Conservation (phyloP, 805 yeast genomes). For the Monosporozyma siamensis region DNA sequence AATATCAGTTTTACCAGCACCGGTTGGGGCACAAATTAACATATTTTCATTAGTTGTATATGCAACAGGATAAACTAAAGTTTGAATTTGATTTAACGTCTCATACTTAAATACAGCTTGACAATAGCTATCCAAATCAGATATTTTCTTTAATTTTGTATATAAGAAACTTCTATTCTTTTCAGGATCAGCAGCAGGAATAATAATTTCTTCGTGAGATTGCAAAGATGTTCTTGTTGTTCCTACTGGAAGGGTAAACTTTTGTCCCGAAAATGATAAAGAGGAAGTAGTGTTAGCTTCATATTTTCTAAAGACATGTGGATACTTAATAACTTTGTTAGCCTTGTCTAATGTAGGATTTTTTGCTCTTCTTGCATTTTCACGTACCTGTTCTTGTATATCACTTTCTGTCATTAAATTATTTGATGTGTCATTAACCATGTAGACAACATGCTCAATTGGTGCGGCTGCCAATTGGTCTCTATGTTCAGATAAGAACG, state of each 20-base stretch:
- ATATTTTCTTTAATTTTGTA: slow-evolving; percentile 43
- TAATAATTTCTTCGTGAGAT: slow-evolving; percentile 67
- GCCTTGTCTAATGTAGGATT: slow-evolving; percentile 42
- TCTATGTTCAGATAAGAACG: slow-evolving; percentile 29
- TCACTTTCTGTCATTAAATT: slow-evolving; percentile 44
- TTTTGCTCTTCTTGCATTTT: slow-evolving; percentile 41
- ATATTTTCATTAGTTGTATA: slow-evolving; percentile 89
- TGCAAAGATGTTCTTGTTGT: slow-evolving; percentile 56
- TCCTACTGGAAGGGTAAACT: slow-evolving; percentile 71
- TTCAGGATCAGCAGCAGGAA: slow-evolving; percentile 61
- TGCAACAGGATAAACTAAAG: slow-evolving; percentile 84
- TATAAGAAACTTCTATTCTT: slow-evolving; percentile 37
- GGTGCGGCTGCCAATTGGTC: slow-evolving; percentile 10
- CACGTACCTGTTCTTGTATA: slow-evolving; percentile 42
- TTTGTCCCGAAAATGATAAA: slow-evolving; percentile 72
- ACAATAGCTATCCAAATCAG: slow-evolving; percentile 67
- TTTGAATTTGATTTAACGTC: slow-evolving; percentile 78
- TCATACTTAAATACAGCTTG: slow-evolving; percentile 77
- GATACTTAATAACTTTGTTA: slow-evolving; percentile 46
- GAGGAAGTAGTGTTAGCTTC: slow-evolving; percentile 50
- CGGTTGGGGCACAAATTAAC: slow-evolving; percentile 96
- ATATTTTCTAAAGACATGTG: slow-evolving; percentile 74
- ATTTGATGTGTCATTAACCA: slow-evolving; percentile 17
- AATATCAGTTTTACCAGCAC: slow-evolving; percentile 96
- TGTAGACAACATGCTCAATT: slow-evolving; percentile 14